These are phyloP conservation scores for Plasmodium adleri DNA, from an alignment of 169 alveolate species.

Conservation along the genomic window DNA sequence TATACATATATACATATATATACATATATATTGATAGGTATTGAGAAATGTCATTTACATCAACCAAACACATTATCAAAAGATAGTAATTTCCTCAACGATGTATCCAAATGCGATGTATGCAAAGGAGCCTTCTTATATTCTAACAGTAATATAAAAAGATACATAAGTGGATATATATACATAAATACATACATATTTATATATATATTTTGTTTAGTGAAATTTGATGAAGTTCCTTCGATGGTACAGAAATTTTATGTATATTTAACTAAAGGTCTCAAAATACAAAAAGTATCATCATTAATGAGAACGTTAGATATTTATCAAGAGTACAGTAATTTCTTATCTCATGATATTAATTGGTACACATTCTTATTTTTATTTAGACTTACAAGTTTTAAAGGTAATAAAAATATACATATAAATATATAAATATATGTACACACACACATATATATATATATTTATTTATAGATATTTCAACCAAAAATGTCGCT, in stretches of 20 bases:
- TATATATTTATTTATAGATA: not conserved
- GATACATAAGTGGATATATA: no score
- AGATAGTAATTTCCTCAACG: not conserved
- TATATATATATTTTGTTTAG: no score
- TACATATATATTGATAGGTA: conserved; percentile 34
- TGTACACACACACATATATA: no score
- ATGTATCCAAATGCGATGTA: conserved; percentile 18
- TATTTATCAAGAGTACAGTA: conserved; percentile 42
- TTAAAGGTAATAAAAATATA: conserved; percentile 7
- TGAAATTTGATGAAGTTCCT: not conserved
- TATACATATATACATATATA: no score
- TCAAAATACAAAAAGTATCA: conserved; percentile 1
- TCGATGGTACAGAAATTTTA: conserved; percentile 50
- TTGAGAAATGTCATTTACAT: conserved; percentile 10
- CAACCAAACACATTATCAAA: no score
- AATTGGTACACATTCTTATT: conserved; percentile 46
- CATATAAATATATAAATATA: not conserved
- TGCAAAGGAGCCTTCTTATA: conserved; percentile 44
- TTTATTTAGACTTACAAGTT: conserved; percentile 22
- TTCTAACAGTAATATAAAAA: conserved; percentile 10
- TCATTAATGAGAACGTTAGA: conserved; percentile 8
- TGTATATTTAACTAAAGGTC: conserved; percentile 5
- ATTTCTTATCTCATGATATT: conserved; percentile 24
- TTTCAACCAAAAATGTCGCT: conserved; percentile 10
- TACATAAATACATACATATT: not conserved